Base-by-base conservation (phyloP, 2,329 filamentous ascomycete genomes). In the Cladophialophora exuberans region DNA sequence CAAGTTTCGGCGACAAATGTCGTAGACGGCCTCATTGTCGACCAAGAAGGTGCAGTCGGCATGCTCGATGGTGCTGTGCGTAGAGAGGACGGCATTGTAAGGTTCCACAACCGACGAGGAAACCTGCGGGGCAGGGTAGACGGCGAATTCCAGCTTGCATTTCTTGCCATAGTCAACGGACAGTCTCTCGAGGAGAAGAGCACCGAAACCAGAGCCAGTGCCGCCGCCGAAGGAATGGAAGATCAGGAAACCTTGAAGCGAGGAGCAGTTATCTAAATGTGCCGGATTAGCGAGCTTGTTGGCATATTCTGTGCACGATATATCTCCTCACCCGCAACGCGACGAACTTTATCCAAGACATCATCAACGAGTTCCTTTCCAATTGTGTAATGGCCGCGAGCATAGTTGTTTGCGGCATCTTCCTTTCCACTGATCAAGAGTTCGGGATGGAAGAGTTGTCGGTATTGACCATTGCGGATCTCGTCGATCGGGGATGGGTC, bases 201-300 rank as follows among this genome's bases (percentile, higher is more conserved):
- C 82, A 65, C 84, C 84, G 62, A 86, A 86, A 45, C 84, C 84
- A 62, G 83, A 86, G 48, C 84, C 84, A 59, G 84, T 87, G 72
- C 84, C 84, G 67, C 84, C 84, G 61, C 84, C 84, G 62, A 86
- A 86, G 7, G 83, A 86, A 73, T 86, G 84, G 76, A 87, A 87
- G 69, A 86, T 81, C 61, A 86, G 72, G 75, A 87, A 87, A 51
- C 83, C 83, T 69, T 86, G 83, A 47, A 87, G 79, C 56, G 81
- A 84, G 26, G 78, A 78, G 74, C 83, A 86, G 74, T 84, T 86
- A 68, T 86, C 83, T 84, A 63, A 57, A 31, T 9, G 17, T 5
- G n/a, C n/a, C n/a, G 3, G 36, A 55, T 70, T 43, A 69, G 33
- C 42, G 17, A 6, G 10, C 4, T 33, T 26, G 18, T 25, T 11